Evolutionary conservation across 2,329 filamentous ascomycete species (phyloP).

Genomic region (Ophiostoma piceae): DNA sequence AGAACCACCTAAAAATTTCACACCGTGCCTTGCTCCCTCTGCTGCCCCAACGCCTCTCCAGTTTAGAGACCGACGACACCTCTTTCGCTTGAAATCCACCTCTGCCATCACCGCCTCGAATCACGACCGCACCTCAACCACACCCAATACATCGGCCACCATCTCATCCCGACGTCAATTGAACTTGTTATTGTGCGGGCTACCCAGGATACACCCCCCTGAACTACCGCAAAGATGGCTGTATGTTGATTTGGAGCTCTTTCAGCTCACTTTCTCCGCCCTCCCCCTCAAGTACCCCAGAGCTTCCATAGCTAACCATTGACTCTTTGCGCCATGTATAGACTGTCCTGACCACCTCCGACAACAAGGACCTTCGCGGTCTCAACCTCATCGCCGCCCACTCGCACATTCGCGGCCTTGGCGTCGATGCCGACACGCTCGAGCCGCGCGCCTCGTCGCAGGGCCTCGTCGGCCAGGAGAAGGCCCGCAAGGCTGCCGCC

Average conservation of each 20-base stretch:
- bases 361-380: constrained; percentile 91
- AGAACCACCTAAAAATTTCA: constrained; percentile 8
- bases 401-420: constrained; percentile 93
- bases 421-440: constrained; percentile 84
- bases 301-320: constrained; percentile 9
- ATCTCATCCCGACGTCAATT: constrained; percentile 1
- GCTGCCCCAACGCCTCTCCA: neutral
- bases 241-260: constrained; percentile 14
- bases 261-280: neutral
- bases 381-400: constrained; percentile 97
- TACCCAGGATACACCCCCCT: constrained; percentile 3
- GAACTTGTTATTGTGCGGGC: neutral
- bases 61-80: neutral
- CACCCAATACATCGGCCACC: constrained; percentile 1
- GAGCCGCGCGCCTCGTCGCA: constrained; percentile 82
- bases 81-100: constrained; percentile 1
- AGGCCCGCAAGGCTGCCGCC: constrained; percentile 91
- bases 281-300: neutral
- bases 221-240: constrained; percentile 15
- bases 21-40: neutral
- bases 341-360: constrained; percentile 73
- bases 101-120: neutral
- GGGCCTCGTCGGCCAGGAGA: constrained; percentile 91
- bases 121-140: neutral
- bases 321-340: constrained; percentile 30